Percentiles rank a stretch among this genome's conserved stretches.
These are phyloP conservation scores for Hymenoscyphus fructigenus DNA, from an alignment of 2,329 filamentous ascomycete species.

Conservation along the genomic window DNA sequence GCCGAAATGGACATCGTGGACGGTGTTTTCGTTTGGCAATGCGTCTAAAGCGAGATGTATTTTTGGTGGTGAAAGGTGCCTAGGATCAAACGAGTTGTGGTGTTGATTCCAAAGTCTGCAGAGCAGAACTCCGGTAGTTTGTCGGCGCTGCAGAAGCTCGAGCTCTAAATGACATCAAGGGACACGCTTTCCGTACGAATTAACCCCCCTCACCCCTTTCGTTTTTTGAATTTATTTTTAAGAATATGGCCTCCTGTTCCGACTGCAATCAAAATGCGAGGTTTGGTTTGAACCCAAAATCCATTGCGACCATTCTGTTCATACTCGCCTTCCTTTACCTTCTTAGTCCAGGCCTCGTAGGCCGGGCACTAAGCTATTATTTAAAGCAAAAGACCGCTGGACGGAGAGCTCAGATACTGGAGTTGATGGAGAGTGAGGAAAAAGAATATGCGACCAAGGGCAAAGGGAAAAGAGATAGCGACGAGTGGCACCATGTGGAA, in stretches of 20 bases:
- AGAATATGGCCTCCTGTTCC: conserved; percentile 34
- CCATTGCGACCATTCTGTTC: neutral
- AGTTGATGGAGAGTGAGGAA: conserved; percentile 45
- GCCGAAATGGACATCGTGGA: conserved; percentile 1
- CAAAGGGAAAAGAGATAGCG: conserved; percentile 46
- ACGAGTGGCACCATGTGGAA: conserved; percentile 72
- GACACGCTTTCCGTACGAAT: conserved; percentile 4
- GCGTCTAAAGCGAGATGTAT: too few species aligned
- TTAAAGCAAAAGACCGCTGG: conserved; percentile 63
- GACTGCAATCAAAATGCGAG: conserved; percentile 31
- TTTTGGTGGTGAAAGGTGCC: neutral
- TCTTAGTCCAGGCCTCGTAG: conserved; percentile 33
- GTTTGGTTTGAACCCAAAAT: conserved; percentile 36
- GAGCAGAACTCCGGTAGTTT: neutral
- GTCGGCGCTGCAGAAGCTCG: conserved; percentile 3
- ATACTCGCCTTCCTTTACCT: conserved; percentile 24
- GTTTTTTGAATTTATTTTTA: neutral
- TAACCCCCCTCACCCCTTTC: neutral
- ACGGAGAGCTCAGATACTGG: conserved; percentile 57
- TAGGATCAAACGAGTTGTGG: conserved; percentile 8
- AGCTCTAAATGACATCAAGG: conserved; percentile 7
- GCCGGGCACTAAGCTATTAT: conserved; percentile 55
- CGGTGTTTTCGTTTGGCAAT: neutral
- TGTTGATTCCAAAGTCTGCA: neutral
- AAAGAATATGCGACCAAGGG: conserved; percentile 21